Conservation (phyloP, 441 rosid species). For the Corymbia calophylla region DNA sequence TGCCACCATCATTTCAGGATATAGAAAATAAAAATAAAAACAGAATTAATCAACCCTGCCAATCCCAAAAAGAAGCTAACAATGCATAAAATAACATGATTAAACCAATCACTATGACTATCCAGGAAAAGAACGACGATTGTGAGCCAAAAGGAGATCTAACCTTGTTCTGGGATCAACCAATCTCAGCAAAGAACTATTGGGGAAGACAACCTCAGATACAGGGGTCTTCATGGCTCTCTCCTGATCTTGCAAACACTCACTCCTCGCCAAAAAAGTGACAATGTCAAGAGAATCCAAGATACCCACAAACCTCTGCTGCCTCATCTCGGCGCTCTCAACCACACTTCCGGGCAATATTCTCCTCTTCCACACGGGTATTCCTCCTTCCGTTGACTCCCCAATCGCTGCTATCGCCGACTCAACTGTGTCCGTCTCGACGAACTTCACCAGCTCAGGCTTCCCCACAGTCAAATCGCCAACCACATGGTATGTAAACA, state of each 20-base stretch:
- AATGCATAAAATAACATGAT: background rate
- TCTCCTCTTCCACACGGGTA: constrained; percentile 85
- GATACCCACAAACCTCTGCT: constrained; percentile 82
- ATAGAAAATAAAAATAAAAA: background rate
- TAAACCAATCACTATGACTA: background rate
- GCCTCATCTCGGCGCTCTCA: constrained; percentile 65
- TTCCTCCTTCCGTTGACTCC: constrained; percentile 84
- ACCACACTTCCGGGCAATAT: constrained; percentile 27
- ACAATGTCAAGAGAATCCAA: constrained; percentile 82
- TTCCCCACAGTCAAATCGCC: constrained; percentile 99
- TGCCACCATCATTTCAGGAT: background rate
- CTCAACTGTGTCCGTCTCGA: constrained; percentile 77
- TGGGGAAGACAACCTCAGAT: constrained; percentile 56
- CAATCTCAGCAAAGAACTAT: constrained; percentile 52
- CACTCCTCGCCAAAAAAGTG: constrained; percentile 60
- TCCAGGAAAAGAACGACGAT: background rate
- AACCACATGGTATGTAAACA: constrained; percentile 82
- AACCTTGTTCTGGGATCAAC: constrained; percentile 98
- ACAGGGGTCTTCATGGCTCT: constrained; percentile 74
- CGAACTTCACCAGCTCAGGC: constrained; percentile 85
- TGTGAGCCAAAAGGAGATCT: background rate
- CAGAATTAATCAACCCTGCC: background rate
- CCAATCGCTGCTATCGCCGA: constrained; percentile 77
- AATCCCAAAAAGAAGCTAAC: background rate
- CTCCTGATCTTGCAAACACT: constrained; percentile 75